These are phyloP conservation scores for Cynara cardunculus DNA, from an alignment of 129 eudicot genomes.

Conservation along the genomic window DNA sequence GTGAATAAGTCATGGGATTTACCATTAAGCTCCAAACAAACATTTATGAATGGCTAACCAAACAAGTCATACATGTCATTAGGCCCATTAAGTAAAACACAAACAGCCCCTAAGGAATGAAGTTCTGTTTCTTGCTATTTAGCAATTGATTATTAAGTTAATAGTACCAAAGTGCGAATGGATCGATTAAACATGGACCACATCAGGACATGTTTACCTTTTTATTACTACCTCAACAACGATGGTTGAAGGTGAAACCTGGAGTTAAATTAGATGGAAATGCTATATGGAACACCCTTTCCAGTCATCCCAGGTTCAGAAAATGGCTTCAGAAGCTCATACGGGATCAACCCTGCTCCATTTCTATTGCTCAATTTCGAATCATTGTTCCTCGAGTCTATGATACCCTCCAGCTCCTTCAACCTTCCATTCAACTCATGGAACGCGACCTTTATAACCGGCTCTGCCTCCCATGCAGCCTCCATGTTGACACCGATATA, in stretches of 20 bases:
- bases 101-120: too few species aligned
- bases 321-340: conserved; percentile 59
- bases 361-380: conserved; percentile 37
- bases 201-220: too few species aligned
- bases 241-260: neutral
- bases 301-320: conserved; percentile 67
- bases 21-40: too few species aligned
- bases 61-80: too few species aligned
- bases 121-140: too few species aligned
- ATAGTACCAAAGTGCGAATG: too few species aligned
- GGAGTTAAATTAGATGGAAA: conserved; percentile 37
- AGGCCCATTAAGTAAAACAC: too few species aligned
- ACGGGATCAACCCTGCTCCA: conserved; percentile 79
- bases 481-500: conserved; percentile 52
- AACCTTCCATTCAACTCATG: conserved; percentile 39
- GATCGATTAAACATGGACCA: too few species aligned
- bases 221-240: neutral
- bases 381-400: conserved; percentile 55
- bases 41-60: too few species aligned
- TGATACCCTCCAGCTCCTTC: conserved; percentile 47
- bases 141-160: too few species aligned
- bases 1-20: too few species aligned
- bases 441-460: conserved; percentile 39
- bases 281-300: conserved; percentile 73
- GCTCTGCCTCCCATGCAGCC: conserved; percentile 40